phyloP scores from a whole-genome alignment of 257 asterid species.

The Cordia subcordata region DNA sequence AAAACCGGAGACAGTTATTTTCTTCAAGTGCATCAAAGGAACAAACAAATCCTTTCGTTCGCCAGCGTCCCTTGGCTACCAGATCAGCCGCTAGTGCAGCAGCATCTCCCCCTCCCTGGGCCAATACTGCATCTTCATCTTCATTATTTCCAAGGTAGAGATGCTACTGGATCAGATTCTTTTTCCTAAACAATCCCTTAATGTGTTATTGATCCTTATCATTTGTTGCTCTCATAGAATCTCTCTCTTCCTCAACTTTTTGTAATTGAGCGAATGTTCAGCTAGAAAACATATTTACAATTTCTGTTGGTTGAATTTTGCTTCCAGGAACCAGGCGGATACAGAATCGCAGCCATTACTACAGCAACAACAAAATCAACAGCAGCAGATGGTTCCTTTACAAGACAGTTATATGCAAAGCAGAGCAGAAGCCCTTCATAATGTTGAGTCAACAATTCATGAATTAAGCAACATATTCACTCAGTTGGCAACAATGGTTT shows the following conservation, averaged over 20 bases:
- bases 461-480: conserved; percentile 84
- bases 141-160: conserved; percentile 52
- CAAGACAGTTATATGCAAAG: conserved; percentile 97
- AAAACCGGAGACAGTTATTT: conserved; percentile 71
- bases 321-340: conserved; percentile 58
- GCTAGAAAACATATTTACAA: neutral
- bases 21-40: conserved; percentile 64
- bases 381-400: conserved; percentile 75
- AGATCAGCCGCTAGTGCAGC: conserved; percentile 47
- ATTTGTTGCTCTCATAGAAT: too few relatives aligned
- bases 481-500: conserved; percentile 88
- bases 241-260: too few relatives aligned
- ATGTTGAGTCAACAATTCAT: conserved; percentile 85
- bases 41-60: conserved; percentile 74
- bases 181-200: too few relatives aligned
- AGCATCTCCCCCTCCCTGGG: conserved; percentile 82
- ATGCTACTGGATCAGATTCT: neutral
- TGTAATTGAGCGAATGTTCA: neutral
- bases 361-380: conserved; percentile 76
- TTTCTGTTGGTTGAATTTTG: conserved; percentile 2
- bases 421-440: conserved; percentile 92
- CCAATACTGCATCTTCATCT: conserved; percentile 54
- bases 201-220: too few relatives aligned
- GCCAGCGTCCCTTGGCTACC: conserved; percentile 84
- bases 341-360: conserved; percentile 78